Conservation (phyloP, 495 filamentous ascomycete species). For the Aspergillus bertholletiae region DNA sequence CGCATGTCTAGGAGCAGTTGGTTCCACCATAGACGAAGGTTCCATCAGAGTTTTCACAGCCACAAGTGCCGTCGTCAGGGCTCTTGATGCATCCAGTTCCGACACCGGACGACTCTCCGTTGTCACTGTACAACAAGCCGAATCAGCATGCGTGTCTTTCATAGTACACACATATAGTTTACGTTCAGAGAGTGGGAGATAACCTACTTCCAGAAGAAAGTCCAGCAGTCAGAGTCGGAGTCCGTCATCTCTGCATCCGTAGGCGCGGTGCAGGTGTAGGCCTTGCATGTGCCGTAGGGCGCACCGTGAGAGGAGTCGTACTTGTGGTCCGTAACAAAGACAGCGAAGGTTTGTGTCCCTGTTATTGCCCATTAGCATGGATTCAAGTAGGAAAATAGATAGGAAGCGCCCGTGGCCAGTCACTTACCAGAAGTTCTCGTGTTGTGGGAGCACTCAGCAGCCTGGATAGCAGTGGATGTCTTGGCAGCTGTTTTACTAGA, state of each 20-base stretch:
- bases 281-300: conserved; percentile 35
- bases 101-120: conserved; percentile 21
- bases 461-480: conserved; percentile 33
- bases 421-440: conserved; percentile 24
- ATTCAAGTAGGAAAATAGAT: background rate
- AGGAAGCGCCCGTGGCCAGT: background rate
- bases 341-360: conserved; percentile 32
- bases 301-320: conserved; percentile 30
- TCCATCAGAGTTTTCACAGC: conserved; percentile 37
- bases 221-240: conserved; percentile 28
- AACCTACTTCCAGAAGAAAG: conserved; percentile 31
- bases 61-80: conserved; percentile 31
- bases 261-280: conserved; percentile 32
- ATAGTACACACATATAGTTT: background rate
- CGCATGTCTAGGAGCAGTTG: conserved; percentile 19
- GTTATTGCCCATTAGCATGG: background rate
- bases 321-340: conserved; percentile 32
- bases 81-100: conserved; percentile 33
- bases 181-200: background rate
- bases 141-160: background rate
- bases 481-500: conserved; percentile 22
- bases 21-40: conserved; percentile 26
- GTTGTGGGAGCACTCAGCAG: conserved; percentile 39
- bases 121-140: conserved; percentile 4
- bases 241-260: conserved; percentile 19